These are phyloP conservation scores for Solanum ossicruentum DNA, from an alignment of 257 asterid genomes.

Conservation along the genomic window DNA sequence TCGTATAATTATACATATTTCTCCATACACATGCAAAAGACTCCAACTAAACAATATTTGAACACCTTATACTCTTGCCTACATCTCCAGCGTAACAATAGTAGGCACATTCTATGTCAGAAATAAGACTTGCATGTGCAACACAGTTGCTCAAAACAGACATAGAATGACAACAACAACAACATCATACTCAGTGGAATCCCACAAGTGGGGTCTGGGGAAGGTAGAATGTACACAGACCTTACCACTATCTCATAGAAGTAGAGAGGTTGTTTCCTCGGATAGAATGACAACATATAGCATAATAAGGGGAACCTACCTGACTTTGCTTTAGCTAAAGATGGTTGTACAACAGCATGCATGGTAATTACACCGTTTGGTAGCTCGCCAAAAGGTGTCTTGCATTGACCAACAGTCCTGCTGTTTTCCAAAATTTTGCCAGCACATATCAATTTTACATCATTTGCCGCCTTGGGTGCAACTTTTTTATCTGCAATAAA, in stretches of 20 bases:
- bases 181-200: too few species aligned
- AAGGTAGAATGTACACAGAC: too few species aligned
- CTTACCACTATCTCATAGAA: too few species aligned
- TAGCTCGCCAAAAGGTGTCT: constrained; percentile 65
- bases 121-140: neutral
- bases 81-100: neutral
- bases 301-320: constrained; percentile 23
- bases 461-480: constrained; percentile 69
- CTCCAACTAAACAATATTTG: neutral
- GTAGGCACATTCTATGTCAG: neutral
- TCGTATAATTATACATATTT: neutral
- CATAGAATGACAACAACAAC: neutral
- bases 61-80: neutral
- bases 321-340: constrained; percentile 62
- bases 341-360: constrained; percentile 92
- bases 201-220: too few species aligned
- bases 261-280: too few species aligned
- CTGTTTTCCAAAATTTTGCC: constrained; percentile 78
- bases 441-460: constrained; percentile 68
- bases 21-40: neutral
- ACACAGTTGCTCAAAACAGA: neutral
- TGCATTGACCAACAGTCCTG: constrained; percentile 80
- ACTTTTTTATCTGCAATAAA: constrained; percentile 52
- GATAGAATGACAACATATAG: neutral
- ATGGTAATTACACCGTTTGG: constrained; percentile 61